Conservation (phyloP, 1,284 basidiomycete species). For the Neolentinus lepideus region DNA sequence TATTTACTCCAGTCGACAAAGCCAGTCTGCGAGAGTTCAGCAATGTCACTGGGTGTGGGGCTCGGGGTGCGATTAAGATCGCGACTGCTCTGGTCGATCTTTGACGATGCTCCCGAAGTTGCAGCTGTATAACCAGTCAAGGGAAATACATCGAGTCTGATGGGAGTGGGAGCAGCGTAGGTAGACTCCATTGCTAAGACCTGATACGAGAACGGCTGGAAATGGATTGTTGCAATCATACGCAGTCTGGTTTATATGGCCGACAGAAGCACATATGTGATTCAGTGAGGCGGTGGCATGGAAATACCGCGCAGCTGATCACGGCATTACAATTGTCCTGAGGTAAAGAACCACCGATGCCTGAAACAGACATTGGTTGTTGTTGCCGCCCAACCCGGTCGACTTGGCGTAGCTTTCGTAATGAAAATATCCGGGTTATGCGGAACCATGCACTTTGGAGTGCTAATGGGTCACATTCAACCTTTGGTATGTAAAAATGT, state of each 20-base stretch:
- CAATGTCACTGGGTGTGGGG: conserved; percentile 2
- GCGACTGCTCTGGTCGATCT: not conserved
- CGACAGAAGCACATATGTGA: no score
- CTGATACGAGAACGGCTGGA: not conserved
- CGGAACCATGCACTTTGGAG: no score
- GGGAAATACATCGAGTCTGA: not conserved
- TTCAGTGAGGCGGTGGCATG: no score
- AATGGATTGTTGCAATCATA: not conserved
- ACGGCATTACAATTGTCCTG: no score
- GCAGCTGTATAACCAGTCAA: not conserved
- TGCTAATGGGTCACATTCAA: no score
- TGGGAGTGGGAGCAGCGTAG: not conserved
- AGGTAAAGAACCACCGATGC: no score
- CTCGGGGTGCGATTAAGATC: conserved; percentile 1
- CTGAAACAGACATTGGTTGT: no score
- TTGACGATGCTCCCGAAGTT: not conserved
- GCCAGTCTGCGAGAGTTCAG: not conserved
- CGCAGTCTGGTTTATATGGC: not conserved
- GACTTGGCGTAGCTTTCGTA: no score
- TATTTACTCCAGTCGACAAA: not conserved
- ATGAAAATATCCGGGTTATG: no score
- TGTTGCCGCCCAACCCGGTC: no score
- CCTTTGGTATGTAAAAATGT: no score
- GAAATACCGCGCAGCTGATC: no score
- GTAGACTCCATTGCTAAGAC: not conserved